Percentiles rank a stretch among this genome's conserved stretches.
phyloP scores from a whole-genome alignment of 176 grass and related monocot species.

The Triticum urartu region DNA sequence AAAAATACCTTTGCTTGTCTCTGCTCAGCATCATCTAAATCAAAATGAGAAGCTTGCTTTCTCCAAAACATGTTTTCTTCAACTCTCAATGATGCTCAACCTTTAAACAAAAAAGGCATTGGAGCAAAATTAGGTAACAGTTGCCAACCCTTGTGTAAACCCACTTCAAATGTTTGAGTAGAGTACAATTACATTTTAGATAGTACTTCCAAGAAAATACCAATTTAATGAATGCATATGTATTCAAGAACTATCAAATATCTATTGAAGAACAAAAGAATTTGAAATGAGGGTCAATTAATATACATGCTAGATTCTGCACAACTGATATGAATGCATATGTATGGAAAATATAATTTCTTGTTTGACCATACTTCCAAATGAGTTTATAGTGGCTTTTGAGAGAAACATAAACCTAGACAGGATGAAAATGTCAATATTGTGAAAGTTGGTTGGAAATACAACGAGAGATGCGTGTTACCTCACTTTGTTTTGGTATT shows the following conservation, averaged over 20 bases:
- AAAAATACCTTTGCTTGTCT: slow-evolving; percentile 59
- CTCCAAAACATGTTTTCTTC: slow-evolving; percentile 65
- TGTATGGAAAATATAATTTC: neutral
- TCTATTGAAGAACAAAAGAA: neutral
- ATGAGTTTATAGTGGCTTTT: neutral
- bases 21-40: slow-evolving; percentile 31
- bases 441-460: too few relatives aligned
- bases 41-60: slow-evolving; percentile 41
- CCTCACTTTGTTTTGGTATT: too few relatives aligned
- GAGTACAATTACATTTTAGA: neutral
- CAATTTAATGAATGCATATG: too few relatives aligned
- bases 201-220: neutral
- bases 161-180: neutral
- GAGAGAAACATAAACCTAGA: too few relatives aligned
- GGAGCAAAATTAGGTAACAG: neutral
- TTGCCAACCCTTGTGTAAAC: neutral
- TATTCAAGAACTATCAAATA: neutral
- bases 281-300: neutral
- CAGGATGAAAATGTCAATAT: too few relatives aligned
- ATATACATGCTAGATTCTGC: neutral
- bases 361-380: neutral
- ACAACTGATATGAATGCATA: neutral
- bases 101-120: slow-evolving; percentile 12
- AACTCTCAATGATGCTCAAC: slow-evolving; percentile 7
- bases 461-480: too few relatives aligned